Conservation (phyloP, 192 early-diverging fungal genomes). For the Pilaira anomala region DNA sequence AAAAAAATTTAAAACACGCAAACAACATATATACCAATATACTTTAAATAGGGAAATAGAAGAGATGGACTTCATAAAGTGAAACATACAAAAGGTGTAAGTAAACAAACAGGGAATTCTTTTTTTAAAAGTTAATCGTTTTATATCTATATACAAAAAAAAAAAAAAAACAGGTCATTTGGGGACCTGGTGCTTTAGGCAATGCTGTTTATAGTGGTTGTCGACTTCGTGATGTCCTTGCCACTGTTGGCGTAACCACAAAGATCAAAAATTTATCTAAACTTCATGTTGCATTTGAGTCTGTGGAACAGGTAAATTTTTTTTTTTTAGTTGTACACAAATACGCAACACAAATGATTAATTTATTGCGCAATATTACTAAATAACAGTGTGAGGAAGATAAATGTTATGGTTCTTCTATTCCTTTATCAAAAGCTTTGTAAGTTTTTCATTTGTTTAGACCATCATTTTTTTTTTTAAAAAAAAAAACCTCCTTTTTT, state of each 20-base stretch:
- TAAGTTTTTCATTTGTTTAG: constrained; percentile 21
- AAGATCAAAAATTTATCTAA: constrained; percentile 44
- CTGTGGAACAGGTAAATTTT: constrained; percentile 60
- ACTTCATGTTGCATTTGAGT: constrained; percentile 62
- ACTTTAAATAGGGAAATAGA: constrained; percentile 59
- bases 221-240: constrained; percentile 71
- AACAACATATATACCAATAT: too few species aligned
- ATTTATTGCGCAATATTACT: background rate
- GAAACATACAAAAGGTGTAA: constrained; percentile 70
- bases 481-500: background rate
- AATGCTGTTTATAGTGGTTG: constrained; percentile 82
- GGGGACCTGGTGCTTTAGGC: constrained; percentile 73
- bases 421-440: constrained; percentile 64
- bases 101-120: background rate
- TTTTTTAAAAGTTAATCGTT: background rate
- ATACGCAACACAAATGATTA: background rate
- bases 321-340: background rate
- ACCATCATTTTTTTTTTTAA: background rate
- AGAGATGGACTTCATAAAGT: constrained; percentile 74
- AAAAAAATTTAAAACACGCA: too few species aligned
- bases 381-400: constrained; percentile 62
- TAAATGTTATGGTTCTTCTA: constrained; percentile 66
- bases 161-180: constrained; percentile 52
- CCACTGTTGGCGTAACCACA: constrained; percentile 51
- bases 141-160: background rate